Percentiles rank a stretch among this genome's conserved stretches.
Evolutionary conservation across 169 alveolate species (phyloP).

Genomic region (Theileria parva): DNA sequence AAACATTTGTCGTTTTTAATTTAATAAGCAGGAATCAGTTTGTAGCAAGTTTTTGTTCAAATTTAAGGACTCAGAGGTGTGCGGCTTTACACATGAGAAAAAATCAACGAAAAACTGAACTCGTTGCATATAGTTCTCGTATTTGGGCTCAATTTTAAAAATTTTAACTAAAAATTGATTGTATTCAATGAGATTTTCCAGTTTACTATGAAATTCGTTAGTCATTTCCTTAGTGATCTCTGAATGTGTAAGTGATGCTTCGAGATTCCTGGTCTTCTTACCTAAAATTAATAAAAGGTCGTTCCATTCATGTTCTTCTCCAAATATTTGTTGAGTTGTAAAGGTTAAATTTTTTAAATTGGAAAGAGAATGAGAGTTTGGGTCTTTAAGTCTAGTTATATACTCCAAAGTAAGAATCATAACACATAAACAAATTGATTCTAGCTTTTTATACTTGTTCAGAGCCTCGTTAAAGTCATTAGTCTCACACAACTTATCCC

Average conservation of each 20-base stretch:
- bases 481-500: no score
- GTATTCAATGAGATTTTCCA: background rate
- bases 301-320: conserved; percentile 10
- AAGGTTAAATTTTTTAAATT: background rate
- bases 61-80: background rate
- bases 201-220: background rate
- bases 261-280: background rate
- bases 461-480: no score
- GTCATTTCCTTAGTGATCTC: background rate
- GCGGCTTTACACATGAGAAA: background rate
- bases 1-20: no score
- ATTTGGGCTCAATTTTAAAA: background rate
- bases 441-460: no score
- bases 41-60: background rate
- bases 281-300: background rate
- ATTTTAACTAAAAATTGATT: background rate
- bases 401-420: conserved; percentile 3
- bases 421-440: background rate
- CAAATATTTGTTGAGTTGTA: background rate
- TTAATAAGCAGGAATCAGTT: no score
- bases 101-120: conserved; percentile 1
- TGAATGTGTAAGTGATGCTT: background rate
- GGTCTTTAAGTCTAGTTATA: background rate
- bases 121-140: background rate
- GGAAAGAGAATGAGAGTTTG: background rate